Evolutionary conservation across 2,329 filamentous ascomycete genomes (phyloP).

Genomic region (Penicillium hesseltinei): DNA sequence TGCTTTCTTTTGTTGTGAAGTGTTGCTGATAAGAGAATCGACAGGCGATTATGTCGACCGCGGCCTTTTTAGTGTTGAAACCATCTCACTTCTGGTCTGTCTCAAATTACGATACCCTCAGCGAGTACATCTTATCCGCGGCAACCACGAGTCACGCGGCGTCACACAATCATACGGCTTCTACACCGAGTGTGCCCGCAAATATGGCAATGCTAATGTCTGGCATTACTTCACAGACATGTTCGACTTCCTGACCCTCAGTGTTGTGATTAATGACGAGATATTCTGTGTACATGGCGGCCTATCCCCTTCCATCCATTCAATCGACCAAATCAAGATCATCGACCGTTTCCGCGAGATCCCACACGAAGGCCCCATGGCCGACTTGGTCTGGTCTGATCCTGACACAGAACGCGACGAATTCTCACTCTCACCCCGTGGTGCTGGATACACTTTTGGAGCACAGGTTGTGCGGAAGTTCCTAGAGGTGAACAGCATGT

Average conservation of each 20-base stretch:
- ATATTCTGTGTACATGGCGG: conserved; percentile 99
- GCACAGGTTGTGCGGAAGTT: conserved; percentile 99
- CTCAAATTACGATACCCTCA: conserved; percentile 95
- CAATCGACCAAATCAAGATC: conserved; percentile 99
- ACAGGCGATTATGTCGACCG: conserved; percentile 95
- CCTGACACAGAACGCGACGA: conserved; percentile 97
- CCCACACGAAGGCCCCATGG: conserved; percentile 97
- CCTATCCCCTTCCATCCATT: conserved; percentile 87
- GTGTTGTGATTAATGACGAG: conserved; percentile 96
- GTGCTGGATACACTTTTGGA: conserved; percentile 95
- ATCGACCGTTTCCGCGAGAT: conserved; percentile 99
- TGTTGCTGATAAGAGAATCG: conserved; percentile 8
- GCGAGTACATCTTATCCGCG: conserved; percentile 91
- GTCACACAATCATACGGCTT: conserved; percentile 99
- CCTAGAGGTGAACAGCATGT: conserved; percentile 95
- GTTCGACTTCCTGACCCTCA: conserved; percentile 97
- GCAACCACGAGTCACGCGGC: conserved; percentile 95
- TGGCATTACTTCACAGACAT: conserved; percentile 99
- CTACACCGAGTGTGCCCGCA: conserved; percentile 95
- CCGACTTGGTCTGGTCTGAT: conserved; percentile 98
- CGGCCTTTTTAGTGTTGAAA: conserved; percentile 97
- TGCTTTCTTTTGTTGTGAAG: background rate
- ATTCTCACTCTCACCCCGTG: conserved; percentile 88
- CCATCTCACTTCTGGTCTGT: conserved; percentile 95
- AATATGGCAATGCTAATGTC: conserved; percentile 97